Percentiles rank a stretch among this genome's conserved stretches.
phyloP scores from a whole-genome alignment of 176 grass and related monocot genomes.

The Juncus effusus region DNA sequence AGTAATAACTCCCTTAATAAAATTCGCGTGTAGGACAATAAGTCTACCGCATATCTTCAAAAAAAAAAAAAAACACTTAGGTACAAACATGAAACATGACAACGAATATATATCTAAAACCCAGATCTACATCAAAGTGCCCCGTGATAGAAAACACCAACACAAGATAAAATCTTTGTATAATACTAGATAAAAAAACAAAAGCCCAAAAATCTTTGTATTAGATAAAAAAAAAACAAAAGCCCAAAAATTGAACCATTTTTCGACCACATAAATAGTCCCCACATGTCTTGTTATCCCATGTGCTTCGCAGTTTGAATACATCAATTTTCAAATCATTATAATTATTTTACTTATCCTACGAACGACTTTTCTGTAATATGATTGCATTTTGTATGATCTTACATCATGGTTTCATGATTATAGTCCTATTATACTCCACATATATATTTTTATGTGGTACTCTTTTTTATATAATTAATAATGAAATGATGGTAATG shows the following conservation, averaged over 20 bases:
- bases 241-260: neutral
- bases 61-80: no score
- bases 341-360: constrained; percentile 4
- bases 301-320: constrained; percentile 22
- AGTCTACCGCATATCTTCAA: no score
- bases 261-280: neutral
- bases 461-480: neutral
- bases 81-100: constrained; percentile 1
- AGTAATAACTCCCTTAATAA: no score
- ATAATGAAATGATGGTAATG: neutral
- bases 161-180: no score
- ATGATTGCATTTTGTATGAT: constrained; percentile 12
- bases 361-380: neutral
- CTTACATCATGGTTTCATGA: neutral
- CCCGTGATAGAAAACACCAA: neutral
- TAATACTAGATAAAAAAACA: neutral
- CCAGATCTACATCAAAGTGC: neutral
- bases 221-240: neutral
- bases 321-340: constrained; percentile 4
- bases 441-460: neutral
- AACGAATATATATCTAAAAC: neutral
- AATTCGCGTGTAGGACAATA: no score
- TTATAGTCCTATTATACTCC: neutral
- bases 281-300: neutral
- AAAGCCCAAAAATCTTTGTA: no score